A percentile compares a stretch with the other conserved stretches of the same genome.
These are phyloP conservation scores for Smittium mucronatum DNA, from an alignment of 371 early-diverging fungal species.

Conservation along the genomic window DNA sequence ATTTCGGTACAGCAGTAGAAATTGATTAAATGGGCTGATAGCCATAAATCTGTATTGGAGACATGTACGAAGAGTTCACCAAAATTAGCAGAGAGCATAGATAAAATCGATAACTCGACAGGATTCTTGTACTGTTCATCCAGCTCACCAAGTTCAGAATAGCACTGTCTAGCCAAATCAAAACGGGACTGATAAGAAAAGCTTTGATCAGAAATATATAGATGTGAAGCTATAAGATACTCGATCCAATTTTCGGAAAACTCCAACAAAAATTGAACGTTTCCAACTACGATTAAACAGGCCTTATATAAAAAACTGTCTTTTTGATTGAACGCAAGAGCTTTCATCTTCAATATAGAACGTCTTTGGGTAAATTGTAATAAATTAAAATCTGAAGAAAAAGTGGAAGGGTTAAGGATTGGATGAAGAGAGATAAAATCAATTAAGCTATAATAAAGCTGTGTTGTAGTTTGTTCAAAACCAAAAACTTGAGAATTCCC, in stretches of 20 bases:
- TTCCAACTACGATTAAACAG: not conserved
- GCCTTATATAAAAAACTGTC: not conserved
- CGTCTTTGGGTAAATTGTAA: not conserved
- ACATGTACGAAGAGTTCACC: not conserved
- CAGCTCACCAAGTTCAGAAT: not conserved
- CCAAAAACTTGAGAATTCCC: not conserved
- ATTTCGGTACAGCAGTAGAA: not conserved
- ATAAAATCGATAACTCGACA: not conserved
- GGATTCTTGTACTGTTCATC: not conserved
- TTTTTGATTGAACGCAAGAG: not conserved
- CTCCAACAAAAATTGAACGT: not conserved
- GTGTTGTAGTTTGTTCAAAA: not conserved
- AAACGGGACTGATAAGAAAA: not conserved
- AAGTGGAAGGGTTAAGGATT: not conserved
- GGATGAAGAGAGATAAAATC: not conserved
- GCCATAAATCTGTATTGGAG: not conserved
- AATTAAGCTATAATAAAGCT: not conserved
- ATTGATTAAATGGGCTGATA: not conserved
- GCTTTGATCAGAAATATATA: not conserved
- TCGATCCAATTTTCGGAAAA: not conserved
- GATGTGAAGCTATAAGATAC: not conserved
- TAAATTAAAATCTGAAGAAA: not conserved
- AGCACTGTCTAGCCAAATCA: not conserved
- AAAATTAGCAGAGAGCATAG: not conserved
- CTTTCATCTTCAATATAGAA: not conserved